Evolutionary conservation across 2,329 filamentous ascomycete genomes (phyloP), one percentile per base, ranked within the genome.

Genomic region (Aspergillus sp.): DNA sequence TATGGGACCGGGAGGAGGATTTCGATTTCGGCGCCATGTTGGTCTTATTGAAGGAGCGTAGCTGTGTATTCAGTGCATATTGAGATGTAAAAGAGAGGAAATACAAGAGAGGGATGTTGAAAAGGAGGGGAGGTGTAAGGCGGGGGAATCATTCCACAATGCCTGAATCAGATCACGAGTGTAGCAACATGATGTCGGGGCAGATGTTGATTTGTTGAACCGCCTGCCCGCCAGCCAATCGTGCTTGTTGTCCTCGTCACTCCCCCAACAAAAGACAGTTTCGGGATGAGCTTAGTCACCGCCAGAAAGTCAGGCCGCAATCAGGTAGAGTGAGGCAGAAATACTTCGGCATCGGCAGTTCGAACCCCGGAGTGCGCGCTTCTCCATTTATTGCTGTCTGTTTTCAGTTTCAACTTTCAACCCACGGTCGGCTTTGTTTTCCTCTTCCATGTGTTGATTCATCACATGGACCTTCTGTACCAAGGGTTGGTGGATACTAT

Each of bases 21-120:
- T 58, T 64, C 42, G 52, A 24, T 50, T 61, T 63, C 43, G 59
- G 59, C 17, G 45, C 64, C 64, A 66, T 65, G 30, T 44, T 60
- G 48, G 26, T 9, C 17, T 52, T 52, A 18, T 38, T 38, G 15
- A 53, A 47, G 42, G 52, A 54, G 44, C 39, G 30, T 48, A 15
- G 18, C 38, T 42, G 44, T 32, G 20, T 22, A 34, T 41, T 51
- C 38, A 36, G 32, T 48, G 45, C 32, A 52, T 41, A 38, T 26
- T 32, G 48, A 43, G 45, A 47, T 41, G 38, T 32, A 41, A 48
- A 39, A 43, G 48, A 51, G 26, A 45, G 26, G 20, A 51, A 48
- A 50, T 48, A 36, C 20, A 22, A 42, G 9, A 17, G 41, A 22
- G 26, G 20, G 49, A 36, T 52, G 34, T 36, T 36, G 34, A 36